A percentile compares a stretch with the other conserved stretches of the same genome.
Conservation (phyloP, 306 rosid genomes). For the Cercis canadensis region DNA sequence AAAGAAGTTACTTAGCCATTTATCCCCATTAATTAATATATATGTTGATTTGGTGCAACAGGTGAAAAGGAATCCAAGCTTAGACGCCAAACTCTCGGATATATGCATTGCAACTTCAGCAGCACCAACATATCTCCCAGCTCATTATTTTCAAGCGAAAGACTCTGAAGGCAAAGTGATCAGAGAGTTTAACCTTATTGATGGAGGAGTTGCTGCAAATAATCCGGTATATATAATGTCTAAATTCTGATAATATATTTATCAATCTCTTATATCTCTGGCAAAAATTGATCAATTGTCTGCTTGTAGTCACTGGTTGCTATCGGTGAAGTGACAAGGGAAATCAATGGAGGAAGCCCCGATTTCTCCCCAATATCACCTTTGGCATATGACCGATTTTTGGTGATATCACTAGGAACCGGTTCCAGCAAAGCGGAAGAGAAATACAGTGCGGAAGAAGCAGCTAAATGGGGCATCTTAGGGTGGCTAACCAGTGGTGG, state of each 20-base stretch:
- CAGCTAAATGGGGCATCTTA: slow-evolving; percentile 55
- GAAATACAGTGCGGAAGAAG: slow-evolving; percentile 40
- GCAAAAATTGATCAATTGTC: background rate
- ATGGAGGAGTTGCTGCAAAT: slow-evolving; percentile 65
- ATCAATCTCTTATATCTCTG: no score
- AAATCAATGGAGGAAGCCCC: slow-evolving; percentile 27
- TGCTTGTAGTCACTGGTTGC: slow-evolving; percentile 47
- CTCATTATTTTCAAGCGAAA: slow-evolving; percentile 48
- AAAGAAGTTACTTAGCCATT: background rate
- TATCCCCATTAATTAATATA: background rate
- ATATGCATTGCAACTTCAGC: slow-evolving; percentile 65
- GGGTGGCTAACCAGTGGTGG: slow-evolving; percentile 50
- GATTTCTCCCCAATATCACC: slow-evolving; percentile 48
- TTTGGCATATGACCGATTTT: slow-evolving; percentile 41
- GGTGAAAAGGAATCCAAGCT: slow-evolving; percentile 38
- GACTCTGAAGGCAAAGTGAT: slow-evolving; percentile 7
- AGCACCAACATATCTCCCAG: slow-evolving; percentile 65
- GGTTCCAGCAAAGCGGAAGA: slow-evolving; percentile 44
- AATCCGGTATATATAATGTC: slow-evolving; percentile 46
- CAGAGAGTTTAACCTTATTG: slow-evolving; percentile 53
- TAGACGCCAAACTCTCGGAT: slow-evolving; percentile 52
- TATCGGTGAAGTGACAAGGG: slow-evolving; percentile 48
- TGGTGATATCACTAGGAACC: slow-evolving; percentile 57
- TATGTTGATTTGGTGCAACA: background rate
- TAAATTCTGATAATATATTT: no score